Evolutionary conservation across 805 yeast species (phyloP).

Genomic region (Ogataea pilisensis): DNA sequence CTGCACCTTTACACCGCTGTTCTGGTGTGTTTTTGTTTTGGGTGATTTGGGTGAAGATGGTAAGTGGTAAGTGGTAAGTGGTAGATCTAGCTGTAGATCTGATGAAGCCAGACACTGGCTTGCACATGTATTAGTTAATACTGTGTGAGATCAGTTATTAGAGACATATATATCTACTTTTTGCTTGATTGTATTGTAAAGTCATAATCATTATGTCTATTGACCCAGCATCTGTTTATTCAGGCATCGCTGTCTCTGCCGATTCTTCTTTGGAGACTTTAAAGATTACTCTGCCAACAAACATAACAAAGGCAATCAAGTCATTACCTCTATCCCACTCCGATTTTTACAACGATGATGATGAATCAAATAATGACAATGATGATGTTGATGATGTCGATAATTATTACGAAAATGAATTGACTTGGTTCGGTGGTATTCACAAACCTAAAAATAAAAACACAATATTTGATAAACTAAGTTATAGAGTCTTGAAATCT

Average conservation of each 20-base stretch:
- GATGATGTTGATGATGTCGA: not conserved
- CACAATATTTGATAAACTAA: slow-evolving; percentile 12
- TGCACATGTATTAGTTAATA: too few relatives aligned
- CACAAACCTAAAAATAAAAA: slow-evolving; percentile 6
- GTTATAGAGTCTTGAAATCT: slow-evolving; percentile 13
- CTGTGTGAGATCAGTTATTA: too few relatives aligned
- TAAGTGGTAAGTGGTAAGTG: too few relatives aligned
- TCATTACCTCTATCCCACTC: slow-evolving; percentile 1
- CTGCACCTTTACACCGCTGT: too few relatives aligned
- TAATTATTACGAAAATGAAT: not conserved
- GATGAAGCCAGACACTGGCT: too few relatives aligned
- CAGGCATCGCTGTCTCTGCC: slow-evolving; percentile 11
- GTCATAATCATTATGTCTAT: too few relatives aligned
- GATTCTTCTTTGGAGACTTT: slow-evolving; percentile 6
- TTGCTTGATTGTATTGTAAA: not conserved
- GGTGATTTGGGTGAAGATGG: not conserved
- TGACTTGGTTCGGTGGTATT: slow-evolving; percentile 14
- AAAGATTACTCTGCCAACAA: slow-evolving; percentile 8
- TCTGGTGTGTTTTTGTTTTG: too few relatives aligned
- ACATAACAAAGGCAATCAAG: slow-evolving; percentile 13
- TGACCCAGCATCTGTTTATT: not conserved
- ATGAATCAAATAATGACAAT: too few relatives aligned
- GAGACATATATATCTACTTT: too few relatives aligned
- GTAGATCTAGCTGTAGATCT: too few relatives aligned
- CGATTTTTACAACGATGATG: too few relatives aligned